Evolutionary conservation across 352 stramenopile species (phyloP), one percentile per base, ranked within the genome.

Genomic region (Phytophthora foliorum): DNA sequence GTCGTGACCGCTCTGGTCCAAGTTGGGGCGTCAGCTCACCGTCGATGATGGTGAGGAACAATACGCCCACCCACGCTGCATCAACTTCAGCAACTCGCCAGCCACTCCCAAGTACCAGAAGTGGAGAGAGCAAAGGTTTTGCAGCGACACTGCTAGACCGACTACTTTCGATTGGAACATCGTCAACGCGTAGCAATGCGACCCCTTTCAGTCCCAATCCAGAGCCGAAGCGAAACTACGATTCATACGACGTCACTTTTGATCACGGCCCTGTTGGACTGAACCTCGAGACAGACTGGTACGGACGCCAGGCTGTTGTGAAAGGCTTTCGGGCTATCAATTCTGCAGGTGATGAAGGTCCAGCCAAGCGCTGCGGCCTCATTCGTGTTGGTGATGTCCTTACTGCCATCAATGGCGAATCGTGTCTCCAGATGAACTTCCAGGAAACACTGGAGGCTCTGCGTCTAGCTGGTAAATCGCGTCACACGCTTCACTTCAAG

Each of bases 281-380:
- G 1, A 75, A 91, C 51, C 82, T 92, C 6, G 84, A 91, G 64
- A 92, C 84, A 8, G 84, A 92, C 57, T 91, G 82, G 82, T 92
- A 92, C 45, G 84, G 82, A 14, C 78, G 82, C 9, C 84, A 92
- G 36, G 84, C 80, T 3, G 84, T 92, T 7, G 84, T 92, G 10
- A 92, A 91, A 61, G 84, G 84, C 1, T 92, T 92, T 58, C 80
- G 82, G 27, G 63, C 66, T 6, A 66, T 90, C 41, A 72, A 80
- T 34, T 72, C 79, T 17, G 58, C 63, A 65, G 77, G 75, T 19
- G 62, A 80, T 13, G 82, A 91, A 36, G 82, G 84, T 1, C 77
- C 72, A 9, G 84, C 84, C 1, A 82, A 86, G 25, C 67, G 59
- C n/a, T 90, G 86, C 46, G 82, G 81, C 4, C 45, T 90, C 42